Conservation (phyloP, 2,329 filamentous ascomycete genomes). For the Lachnellula hyalina region DNA sequence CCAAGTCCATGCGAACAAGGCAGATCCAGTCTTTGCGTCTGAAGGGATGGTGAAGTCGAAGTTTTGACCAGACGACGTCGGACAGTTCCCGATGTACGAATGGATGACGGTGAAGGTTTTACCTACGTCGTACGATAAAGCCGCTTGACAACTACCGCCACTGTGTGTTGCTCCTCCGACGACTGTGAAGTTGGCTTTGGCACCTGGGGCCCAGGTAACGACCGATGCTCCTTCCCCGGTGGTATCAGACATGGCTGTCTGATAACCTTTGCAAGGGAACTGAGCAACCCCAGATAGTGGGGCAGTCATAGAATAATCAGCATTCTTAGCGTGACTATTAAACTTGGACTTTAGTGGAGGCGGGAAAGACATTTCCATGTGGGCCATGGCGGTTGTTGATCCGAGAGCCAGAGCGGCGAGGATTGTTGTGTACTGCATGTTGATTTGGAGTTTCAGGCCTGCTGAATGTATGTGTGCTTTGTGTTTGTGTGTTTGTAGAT, state of each 20-base stretch:
- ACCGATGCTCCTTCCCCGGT: conserved; percentile 28
- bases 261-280: conserved; percentile 20
- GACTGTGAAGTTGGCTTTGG: conserved; percentile 45
- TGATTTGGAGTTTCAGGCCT: conserved; percentile 4
- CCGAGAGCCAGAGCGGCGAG: conserved; percentile 4
- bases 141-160: conserved; percentile 57
- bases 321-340: conserved; percentile 6
- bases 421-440: conserved; percentile 6
- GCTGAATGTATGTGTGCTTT: not conserved
- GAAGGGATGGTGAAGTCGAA: conserved; percentile 29
- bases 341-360: conserved; percentile 7
- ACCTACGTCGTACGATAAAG: conserved; percentile 53
- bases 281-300: conserved; percentile 7
- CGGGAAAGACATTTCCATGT: conserved; percentile 16
- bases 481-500: not conserved
- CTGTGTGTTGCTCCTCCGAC: conserved; percentile 43
- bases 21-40: conserved; percentile 19
- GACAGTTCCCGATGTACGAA: conserved; percentile 36
- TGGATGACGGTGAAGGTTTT: conserved; percentile 54
- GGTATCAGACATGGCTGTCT: conserved; percentile 2
- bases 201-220: conserved; percentile 46
- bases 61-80: conserved; percentile 5
- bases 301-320: conserved; percentile 14
- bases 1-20: conserved; percentile 45
- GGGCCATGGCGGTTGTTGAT: conserved; percentile 2